Evolutionary conservation across 2,329 filamentous ascomycete species (phyloP).

Genomic region (Fusarium chaquense): DNA sequence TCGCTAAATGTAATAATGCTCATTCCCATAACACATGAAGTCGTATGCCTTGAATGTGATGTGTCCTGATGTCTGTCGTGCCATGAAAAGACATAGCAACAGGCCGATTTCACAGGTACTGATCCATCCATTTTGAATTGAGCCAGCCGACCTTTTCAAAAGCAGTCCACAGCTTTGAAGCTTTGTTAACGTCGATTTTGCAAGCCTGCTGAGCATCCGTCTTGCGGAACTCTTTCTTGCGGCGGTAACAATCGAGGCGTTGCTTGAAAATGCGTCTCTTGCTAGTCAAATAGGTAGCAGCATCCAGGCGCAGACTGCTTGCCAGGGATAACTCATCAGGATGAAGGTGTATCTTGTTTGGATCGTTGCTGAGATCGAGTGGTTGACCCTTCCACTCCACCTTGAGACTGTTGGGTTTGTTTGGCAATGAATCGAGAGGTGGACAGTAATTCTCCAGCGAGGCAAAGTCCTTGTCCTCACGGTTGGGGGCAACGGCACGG

Average conservation of each 20-base stretch:
- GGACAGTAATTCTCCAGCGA: constrained; percentile 80
- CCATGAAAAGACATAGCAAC: not conserved
- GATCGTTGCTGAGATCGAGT: constrained; percentile 80
- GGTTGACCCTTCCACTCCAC: constrained; percentile 88
- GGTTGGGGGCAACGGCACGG: constrained; percentile 71
- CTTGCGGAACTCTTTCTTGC: constrained; percentile 89
- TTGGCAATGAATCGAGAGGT: constrained; percentile 72
- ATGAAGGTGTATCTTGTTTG: constrained; percentile 77
- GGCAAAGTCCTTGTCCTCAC: constrained; percentile 85
- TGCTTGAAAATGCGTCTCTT: constrained; percentile 91
- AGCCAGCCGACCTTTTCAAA: constrained; percentile 92
- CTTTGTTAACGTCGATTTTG: constrained; percentile 98
- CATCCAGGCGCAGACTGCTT: constrained; percentile 82
- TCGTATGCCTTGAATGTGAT: constrained; percentile 26
- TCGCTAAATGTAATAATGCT: constrained; percentile 37
- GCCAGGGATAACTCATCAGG: constrained; percentile 82
- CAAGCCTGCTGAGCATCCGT: constrained; percentile 96
- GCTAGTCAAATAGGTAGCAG: constrained; percentile 89
- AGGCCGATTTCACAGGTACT: constrained; percentile 48
- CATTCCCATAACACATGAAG: constrained; percentile 29
- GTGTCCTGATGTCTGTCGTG: not conserved
- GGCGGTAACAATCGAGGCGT: constrained; percentile 74
- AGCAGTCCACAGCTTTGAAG: constrained; percentile 89
- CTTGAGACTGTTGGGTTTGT: constrained; percentile 78
- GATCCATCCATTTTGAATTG: constrained; percentile 61